phyloP scores from a whole-genome alignment of 2,329 filamentous ascomycete genomes.

The Cryphonectria carpinicola region DNA sequence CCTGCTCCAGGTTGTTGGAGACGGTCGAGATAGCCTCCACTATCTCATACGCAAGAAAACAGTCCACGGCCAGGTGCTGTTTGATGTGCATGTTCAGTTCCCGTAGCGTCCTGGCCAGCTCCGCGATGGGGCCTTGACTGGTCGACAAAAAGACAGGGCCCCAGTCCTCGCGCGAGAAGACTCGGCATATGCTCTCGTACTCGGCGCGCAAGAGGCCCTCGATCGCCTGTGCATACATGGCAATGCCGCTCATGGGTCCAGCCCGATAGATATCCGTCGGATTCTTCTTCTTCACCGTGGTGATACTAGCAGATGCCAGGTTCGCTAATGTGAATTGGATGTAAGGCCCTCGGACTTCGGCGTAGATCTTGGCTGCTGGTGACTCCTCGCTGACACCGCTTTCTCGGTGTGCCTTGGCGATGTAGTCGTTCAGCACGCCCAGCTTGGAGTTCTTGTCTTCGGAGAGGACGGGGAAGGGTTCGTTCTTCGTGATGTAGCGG shows the following conservation, averaged over 20 bases:
- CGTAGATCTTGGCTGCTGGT: slow-evolving; percentile 79
- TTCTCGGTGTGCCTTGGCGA: slow-evolving; percentile 64
- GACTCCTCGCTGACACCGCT: slow-evolving; percentile 59
- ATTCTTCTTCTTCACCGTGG: slow-evolving; percentile 80
- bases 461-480: slow-evolving; percentile 78
- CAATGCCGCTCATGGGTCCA: slow-evolving; percentile 83
- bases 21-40: slow-evolving; percentile 85
- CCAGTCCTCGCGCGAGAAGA: slow-evolving; percentile 88
- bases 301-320: slow-evolving; percentile 82
- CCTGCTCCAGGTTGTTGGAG: slow-evolving; percentile 77
- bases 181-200: slow-evolving; percentile 84
- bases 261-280: slow-evolving; percentile 83
- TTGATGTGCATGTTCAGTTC: slow-evolving; percentile 92
- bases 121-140: slow-evolving; percentile 75
- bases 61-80: slow-evolving; percentile 83
- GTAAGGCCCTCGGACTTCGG: slow-evolving; percentile 84
- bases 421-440: slow-evolving; percentile 76
- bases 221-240: slow-evolving; percentile 84
- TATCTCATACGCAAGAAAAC: slow-evolving; percentile 93
- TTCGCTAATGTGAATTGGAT: slow-evolving; percentile 82
- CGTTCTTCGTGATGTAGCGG: slow-evolving; percentile 89
- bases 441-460: slow-evolving; percentile 77
- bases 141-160: slow-evolving; percentile 77
- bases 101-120: slow-evolving; percentile 82
- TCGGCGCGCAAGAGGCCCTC: slow-evolving; percentile 87